Conservation (phyloP, 202 grass and related monocot genomes). For the Carex arenaria region DNA sequence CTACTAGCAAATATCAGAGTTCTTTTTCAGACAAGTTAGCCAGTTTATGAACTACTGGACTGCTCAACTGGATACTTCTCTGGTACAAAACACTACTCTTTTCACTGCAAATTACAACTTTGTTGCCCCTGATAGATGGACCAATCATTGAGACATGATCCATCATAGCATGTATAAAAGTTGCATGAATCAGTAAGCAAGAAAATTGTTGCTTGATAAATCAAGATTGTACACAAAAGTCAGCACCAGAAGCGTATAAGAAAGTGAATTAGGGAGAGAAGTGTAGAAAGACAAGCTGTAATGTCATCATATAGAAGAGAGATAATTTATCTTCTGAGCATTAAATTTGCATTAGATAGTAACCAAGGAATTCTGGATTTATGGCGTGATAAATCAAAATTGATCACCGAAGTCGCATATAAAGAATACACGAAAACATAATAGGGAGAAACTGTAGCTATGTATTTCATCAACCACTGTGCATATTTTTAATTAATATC, state of each 20-base stretch:
- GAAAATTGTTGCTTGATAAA: slow-evolving; percentile 5
- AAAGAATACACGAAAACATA: neutral
- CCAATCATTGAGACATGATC: neutral
- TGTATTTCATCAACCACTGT: neutral
- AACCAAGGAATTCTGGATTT: neutral
- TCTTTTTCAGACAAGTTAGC: neutral
- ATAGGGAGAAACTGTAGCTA: neutral
- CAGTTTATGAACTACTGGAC: neutral
- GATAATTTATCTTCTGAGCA: neutral
- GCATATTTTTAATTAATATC: neutral
- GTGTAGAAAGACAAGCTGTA: neutral
- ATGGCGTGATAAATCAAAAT: neutral
- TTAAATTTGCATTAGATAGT: neutral
- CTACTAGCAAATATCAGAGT: no score
- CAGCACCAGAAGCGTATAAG: neutral
- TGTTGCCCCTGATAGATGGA: neutral
- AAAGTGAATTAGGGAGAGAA: neutral
- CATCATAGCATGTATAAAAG: neutral
- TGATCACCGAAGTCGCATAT: neutral
- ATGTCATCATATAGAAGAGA: neutral
- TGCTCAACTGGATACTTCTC: neutral
- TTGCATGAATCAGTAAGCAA: neutral
- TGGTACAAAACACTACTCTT: neutral
- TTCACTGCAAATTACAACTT: neutral
- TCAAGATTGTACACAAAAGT: neutral